phyloP scores from a whole-genome alignment of 805 yeast genomes.

The Yamadazyma phyllophila region DNA sequence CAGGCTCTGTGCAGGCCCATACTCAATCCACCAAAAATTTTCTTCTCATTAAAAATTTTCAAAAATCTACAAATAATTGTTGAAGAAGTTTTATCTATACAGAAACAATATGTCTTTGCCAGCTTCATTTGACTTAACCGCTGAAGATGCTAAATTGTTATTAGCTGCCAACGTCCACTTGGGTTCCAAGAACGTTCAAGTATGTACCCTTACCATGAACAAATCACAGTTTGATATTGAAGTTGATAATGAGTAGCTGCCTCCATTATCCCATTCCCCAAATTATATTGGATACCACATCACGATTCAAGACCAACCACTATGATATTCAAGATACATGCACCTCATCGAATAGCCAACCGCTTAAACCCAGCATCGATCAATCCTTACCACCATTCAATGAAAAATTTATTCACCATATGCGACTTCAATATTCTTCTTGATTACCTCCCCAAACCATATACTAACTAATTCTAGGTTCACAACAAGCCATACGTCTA shows the following conservation, averaged over 20 bases:
- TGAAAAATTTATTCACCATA: not conserved
- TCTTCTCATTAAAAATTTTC: constrained; percentile 12
- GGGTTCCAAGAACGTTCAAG: constrained; percentile 99
- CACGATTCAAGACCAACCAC: too few species aligned
- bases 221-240: constrained; percentile 1
- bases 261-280: not conserved
- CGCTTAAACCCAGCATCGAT: too few species aligned
- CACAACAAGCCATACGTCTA: constrained; percentile 96
- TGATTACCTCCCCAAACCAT: not conserved
- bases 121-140: constrained; percentile 88
- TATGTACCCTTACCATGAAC: constrained; percentile 45
- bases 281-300: too few species aligned
- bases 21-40: constrained; percentile 11
- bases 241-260: not conserved
- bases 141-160: constrained; percentile 98
- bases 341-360: too few species aligned
- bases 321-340: too few species aligned
- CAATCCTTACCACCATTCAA: too few species aligned
- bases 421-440: not conserved
- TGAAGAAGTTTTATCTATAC: constrained; percentile 9
- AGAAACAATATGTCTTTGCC: constrained; percentile 65
- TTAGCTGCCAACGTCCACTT: constrained; percentile 99
- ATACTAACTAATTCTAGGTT: constrained; percentile 50
- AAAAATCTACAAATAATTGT: constrained; percentile 7
- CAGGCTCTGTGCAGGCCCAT: constrained; percentile 12